Conservation (phyloP, 106 monocot species). For the Hemerocallis citrina region DNA sequence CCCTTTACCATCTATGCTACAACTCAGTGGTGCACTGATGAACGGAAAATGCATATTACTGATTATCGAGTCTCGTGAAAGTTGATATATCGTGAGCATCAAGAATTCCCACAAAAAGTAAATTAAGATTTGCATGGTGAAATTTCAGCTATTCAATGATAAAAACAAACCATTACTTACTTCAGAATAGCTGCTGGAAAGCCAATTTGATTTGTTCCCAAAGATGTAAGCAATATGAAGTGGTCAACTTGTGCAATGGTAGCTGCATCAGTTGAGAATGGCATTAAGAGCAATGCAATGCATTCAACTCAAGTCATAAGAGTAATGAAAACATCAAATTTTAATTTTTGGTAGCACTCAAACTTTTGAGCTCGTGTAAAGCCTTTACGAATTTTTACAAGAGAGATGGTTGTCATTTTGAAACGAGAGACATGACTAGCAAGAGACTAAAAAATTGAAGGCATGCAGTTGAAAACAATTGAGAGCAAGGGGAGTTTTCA, state of each 20-base stretch:
- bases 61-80: neutral
- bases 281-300: neutral
- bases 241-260: conserved; percentile 62
- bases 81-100: neutral
- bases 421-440: too few species aligned
- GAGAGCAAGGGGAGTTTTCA: too few species aligned
- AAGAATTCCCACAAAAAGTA: neutral
- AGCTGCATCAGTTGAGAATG: conserved; percentile 31
- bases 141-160: neutral
- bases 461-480: too few species aligned
- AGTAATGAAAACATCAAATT: too few species aligned
- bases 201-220: conserved; percentile 84
- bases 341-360: too few species aligned
- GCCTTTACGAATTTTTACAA: too few species aligned
- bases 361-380: too few species aligned
- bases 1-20: too few species aligned
- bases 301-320: neutral
- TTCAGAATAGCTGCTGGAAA: conserved; percentile 88
- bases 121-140: neutral
- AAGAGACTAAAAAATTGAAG: too few species aligned
- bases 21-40: neutral
- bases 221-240: conserved; percentile 88
- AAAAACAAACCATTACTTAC: conserved; percentile 28
- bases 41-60: neutral
- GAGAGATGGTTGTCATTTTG: too few species aligned